phyloP scores from a whole-genome alignment of 1,284 basidiomycete genomes.

The Crepidotus sp. region DNA sequence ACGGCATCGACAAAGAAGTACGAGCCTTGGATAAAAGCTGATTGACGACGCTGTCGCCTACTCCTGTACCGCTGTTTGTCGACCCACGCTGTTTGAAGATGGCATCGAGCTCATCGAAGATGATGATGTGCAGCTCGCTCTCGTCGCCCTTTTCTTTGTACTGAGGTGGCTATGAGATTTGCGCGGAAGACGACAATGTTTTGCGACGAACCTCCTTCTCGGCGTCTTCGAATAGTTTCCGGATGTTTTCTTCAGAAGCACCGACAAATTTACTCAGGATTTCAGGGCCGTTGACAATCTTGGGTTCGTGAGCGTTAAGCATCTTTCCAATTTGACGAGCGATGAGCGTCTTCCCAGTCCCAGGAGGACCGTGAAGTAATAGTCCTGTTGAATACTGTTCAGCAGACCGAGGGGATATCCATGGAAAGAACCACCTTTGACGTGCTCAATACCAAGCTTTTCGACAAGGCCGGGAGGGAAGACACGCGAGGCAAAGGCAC shows the following conservation, averaged over 20 bases:
- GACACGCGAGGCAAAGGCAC: slow-evolving; percentile 96
- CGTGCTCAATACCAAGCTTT: slow-evolving; percentile 97
- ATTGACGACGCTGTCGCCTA: slow-evolving; percentile 98
- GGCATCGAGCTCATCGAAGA: slow-evolving; percentile 98
- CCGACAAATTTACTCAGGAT: slow-evolving; percentile 97
- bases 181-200: background rate
- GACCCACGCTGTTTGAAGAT: slow-evolving; percentile 98
- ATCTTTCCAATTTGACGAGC: slow-evolving; percentile 99
- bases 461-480: slow-evolving; percentile 96
- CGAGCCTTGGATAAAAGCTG: slow-evolving; percentile 91
- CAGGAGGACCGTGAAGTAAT: slow-evolving; percentile 91
- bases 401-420: background rate
- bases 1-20: background rate
- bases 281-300: slow-evolving; percentile 98
- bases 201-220: slow-evolving; percentile 76
- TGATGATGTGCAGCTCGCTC: slow-evolving; percentile 97
- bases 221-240: slow-evolving; percentile 95
- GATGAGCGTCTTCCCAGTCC: slow-evolving; percentile 98
- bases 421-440: slow-evolving; percentile 61
- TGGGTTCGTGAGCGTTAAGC: slow-evolving; percentile 97
- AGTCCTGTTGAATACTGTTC: slow-evolving; percentile 52
- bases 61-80: slow-evolving; percentile 85
- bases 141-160: slow-evolving; percentile 99
- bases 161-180: slow-evolving; percentile 31
- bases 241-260: slow-evolving; percentile 96